Conservation (phyloP, 257 asterid genomes). For the Plantago ovata region DNA sequence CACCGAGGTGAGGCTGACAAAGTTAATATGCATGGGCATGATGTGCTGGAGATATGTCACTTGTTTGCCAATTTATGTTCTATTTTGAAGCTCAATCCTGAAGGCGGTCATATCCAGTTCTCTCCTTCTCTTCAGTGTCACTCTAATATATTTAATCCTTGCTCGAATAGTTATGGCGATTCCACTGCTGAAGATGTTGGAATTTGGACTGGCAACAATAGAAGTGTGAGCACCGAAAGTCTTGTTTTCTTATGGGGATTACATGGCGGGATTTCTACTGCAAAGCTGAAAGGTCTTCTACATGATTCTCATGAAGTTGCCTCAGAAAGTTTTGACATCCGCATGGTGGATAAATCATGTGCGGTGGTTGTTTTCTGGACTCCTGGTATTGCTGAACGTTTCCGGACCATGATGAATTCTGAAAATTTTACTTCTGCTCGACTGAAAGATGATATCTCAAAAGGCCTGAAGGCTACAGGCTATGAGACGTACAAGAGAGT, state of each 20-base stretch:
- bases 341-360: constrained; percentile 68
- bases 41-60: constrained; percentile 67
- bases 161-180: constrained; percentile 32
- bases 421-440: constrained; percentile 32
- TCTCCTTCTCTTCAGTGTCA: constrained; percentile 35
- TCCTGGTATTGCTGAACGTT: constrained; percentile 40
- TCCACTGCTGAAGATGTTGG: constrained; percentile 38
- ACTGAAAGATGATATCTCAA: constrained; percentile 45
- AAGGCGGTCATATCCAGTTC: constrained; percentile 25
- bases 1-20: constrained; percentile 38
- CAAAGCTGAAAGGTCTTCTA: constrained; percentile 51
- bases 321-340: constrained; percentile 56
- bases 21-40: constrained; percentile 51
- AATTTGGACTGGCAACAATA: constrained; percentile 38
- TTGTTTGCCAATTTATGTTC: constrained; percentile 60
- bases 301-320: constrained; percentile 47
- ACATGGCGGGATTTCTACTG: constrained; percentile 53
- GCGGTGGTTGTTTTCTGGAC: constrained; percentile 66
- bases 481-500: constrained; percentile 52
- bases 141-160: constrained; percentile 39
- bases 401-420: constrained; percentile 51
- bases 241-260: constrained; percentile 84
- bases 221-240: constrained; percentile 40
- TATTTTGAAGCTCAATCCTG: constrained; percentile 41
- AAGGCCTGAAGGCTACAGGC: constrained; percentile 62